Evolutionary conservation across 805 yeast genomes (phyloP), one percentile per base, ranked within the genome.

Genomic region (Clavispora phyllophila): DNA sequence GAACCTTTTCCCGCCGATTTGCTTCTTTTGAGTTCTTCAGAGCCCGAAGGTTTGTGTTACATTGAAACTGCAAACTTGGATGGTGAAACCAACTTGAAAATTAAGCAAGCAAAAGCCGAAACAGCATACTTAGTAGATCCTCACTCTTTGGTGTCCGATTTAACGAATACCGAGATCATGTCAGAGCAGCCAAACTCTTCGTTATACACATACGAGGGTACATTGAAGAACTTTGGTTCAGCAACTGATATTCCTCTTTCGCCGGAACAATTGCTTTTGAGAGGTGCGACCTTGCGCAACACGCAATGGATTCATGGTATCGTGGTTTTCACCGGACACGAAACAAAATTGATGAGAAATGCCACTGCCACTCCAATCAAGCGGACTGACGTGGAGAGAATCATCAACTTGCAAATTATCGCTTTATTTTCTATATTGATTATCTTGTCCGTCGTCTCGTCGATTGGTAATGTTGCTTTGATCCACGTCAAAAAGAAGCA

Each of bases 321-420:
- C 40, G 97, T 87, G 2, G 79, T 93, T 1, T 93, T 91, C 61
- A 93, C 99, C 0, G 99, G 99, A 17, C 99, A 95, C 61, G 99
- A 93, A 66, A 93, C 99, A 0, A 93, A 93, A 58, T 73, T 93
- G 51, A 91, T 93, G 98, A 80, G 99, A 60, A 93, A 93, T 67
- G 99, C 99, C 15, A 90, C 98, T 2, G 97, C 99, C 1, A 83
- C 99, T 2, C 99, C 99, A 9, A 95, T 93, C 56, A 93, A 93
- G 61, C 78, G 95, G 56, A 93, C 99, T 0, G 96, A 96, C 20
- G 97, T 95, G 12, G 99, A 93, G 69, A 79, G 95, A 61, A 85
- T 90, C 65, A 91, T 93, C 54, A 95, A 93, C 60, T 65, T 87
- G 54, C 99, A 93, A 63, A 91, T 93, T 55, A 67, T 93, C 45